Conservation (phyloP, 331 rosid species). For the Malus hybrid region DNA sequence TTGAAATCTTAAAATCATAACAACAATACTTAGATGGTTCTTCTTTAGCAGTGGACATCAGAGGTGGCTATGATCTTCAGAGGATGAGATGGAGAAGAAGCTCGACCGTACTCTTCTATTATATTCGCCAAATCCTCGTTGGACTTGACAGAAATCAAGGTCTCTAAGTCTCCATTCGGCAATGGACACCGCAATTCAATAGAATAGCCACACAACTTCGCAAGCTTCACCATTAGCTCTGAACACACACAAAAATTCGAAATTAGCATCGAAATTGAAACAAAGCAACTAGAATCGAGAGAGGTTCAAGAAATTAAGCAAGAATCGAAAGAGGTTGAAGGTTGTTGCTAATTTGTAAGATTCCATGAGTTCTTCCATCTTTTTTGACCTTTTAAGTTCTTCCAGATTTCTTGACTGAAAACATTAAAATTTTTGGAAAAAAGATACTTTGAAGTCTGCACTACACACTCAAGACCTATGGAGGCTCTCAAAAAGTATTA, state of each 20-base stretch:
- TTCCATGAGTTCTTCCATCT: no score
- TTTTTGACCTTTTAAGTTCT: no score
- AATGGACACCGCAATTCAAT: slow-evolving; percentile 48
- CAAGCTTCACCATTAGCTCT: slow-evolving; percentile 63
- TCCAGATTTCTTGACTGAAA: no score
- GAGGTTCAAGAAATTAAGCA: background rate
- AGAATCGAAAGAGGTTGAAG: background rate
- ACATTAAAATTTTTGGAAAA: no score
- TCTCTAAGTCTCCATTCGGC: slow-evolving; percentile 74
- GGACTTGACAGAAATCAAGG: slow-evolving; percentile 51
- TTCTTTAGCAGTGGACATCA: no score
- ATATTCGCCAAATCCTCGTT: slow-evolving; percentile 65
- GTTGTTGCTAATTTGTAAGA: no score
- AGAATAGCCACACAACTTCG: slow-evolving; percentile 57
- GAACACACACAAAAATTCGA: background rate
- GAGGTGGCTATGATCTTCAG: slow-evolving; percentile 48
- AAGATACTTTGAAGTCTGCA: no score
- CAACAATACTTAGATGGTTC: no score
- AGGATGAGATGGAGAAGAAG: slow-evolving; percentile 31
- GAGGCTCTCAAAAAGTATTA: no score
- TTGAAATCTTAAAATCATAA: no score
- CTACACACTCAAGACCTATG: no score
- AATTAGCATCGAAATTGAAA: background rate
- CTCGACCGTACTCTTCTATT: slow-evolving; percentile 55
- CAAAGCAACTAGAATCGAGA: no score